Percentiles rank a stretch among this genome's conserved stretches.
Evolutionary conservation across 768 basidiomycete species (phyloP).

Genomic region (Auricularia cornea): DNA sequence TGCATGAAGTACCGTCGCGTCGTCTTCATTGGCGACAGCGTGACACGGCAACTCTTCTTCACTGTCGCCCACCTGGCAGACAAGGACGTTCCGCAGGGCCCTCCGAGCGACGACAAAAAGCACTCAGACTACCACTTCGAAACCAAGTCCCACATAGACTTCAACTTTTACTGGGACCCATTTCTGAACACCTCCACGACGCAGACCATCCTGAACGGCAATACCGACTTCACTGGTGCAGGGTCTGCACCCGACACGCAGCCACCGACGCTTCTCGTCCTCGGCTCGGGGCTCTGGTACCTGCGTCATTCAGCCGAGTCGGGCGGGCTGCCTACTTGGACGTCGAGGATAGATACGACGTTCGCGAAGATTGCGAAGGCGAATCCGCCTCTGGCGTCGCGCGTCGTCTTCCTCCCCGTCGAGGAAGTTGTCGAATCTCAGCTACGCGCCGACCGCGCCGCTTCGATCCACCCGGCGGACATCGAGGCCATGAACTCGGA

Average conservation of each 20-base stretch:
- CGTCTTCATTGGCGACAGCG: slow-evolving; percentile 80
- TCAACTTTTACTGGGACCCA: slow-evolving; percentile 79
- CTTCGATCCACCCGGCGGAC: slow-evolving; percentile 66
- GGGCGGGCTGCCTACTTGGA: slow-evolving; percentile 74
- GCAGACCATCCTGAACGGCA: slow-evolving; percentile 33
- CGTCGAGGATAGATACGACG: slow-evolving; percentile 58
- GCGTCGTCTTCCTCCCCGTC: slow-evolving; percentile 71
- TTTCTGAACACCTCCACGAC: slow-evolving; percentile 67
- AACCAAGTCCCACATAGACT: slow-evolving; percentile 36
- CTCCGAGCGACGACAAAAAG: slow-evolving; percentile 50
- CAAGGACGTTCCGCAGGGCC: slow-evolving; percentile 41
- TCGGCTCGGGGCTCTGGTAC: slow-evolving; percentile 88
- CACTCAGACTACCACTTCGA: slow-evolving; percentile 55
- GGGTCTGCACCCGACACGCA: slow-evolving; percentile 17
- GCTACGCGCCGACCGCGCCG: slow-evolving; percentile 52
- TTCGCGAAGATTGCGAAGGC: slow-evolving; percentile 40
- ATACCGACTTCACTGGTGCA: slow-evolving; percentile 6
- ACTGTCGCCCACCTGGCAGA: slow-evolving; percentile 59
- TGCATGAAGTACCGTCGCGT: slow-evolving; percentile 56
- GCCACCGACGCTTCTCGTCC: slow-evolving; percentile 57
- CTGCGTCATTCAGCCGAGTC: slow-evolving; percentile 64
- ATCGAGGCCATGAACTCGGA: slow-evolving; percentile 91
- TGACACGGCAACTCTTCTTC: slow-evolving; percentile 73
- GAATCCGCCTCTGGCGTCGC: slow-evolving; percentile 47
- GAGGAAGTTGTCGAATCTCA: slow-evolving; percentile 60